phyloP scores from a whole-genome alignment of 305 asterid species.

The Fraxinus ornus region DNA sequence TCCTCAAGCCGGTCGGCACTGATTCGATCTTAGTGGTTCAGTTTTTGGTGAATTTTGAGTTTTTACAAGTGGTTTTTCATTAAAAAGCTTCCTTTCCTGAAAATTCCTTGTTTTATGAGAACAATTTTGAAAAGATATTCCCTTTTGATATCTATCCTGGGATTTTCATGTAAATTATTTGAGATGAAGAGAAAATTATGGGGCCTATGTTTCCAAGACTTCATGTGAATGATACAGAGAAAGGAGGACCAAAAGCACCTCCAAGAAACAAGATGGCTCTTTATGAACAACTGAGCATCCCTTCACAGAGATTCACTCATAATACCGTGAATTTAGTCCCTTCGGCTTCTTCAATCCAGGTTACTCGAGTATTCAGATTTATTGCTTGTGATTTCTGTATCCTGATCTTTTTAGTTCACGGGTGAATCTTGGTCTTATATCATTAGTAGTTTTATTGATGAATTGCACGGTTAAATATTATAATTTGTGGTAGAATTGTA shows the following conservation, averaged over 20 bases:
- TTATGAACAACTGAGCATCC: constrained; percentile 89
- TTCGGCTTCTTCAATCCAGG: constrained; percentile 50
- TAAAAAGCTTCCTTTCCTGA: constrained; percentile 16
- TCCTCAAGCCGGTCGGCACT: background rate
- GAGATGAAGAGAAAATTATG: constrained; percentile 65
- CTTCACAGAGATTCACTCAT: constrained; percentile 65
- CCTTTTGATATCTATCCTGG: constrained; percentile 19
- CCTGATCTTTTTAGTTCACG: background rate
- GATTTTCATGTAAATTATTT: constrained; percentile 15
- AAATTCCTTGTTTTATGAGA: background rate
- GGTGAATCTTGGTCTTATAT: background rate
- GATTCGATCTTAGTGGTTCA: constrained; percentile 1
- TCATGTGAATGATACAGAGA: constrained; percentile 84
- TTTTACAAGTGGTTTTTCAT: constrained; percentile 12
- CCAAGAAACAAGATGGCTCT: constrained; percentile 99
- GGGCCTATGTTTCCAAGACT: constrained; percentile 97
- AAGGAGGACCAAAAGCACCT: constrained; percentile 99
- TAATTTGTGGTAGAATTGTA: background rate
- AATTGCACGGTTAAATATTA: background rate
- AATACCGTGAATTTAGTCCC: constrained; percentile 30
- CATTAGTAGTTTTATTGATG: background rate
- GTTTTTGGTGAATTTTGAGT: constrained; percentile 1
- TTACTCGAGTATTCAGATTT: constrained; percentile 22
- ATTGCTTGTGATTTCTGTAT: constrained; percentile 11
- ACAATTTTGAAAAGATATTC: constrained; percentile 12